These are phyloP conservation scores for Pontederia crassipes DNA, from an alignment of 176 grass and related monocot species.

Conservation along the genomic window DNA sequence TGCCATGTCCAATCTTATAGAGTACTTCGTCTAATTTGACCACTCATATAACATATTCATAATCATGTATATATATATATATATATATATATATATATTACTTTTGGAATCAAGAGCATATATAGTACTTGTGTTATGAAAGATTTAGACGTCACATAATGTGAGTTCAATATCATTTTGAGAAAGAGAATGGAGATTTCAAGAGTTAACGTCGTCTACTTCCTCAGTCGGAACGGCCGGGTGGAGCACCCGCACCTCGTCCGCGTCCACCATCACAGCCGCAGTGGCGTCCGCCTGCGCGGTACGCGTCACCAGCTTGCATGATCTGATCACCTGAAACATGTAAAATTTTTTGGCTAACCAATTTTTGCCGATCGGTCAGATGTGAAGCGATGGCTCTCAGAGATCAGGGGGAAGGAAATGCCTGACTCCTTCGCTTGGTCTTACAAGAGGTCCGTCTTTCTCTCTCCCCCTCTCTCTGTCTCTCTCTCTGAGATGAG, in stretches of 20 bases:
- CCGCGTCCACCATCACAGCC: constrained; percentile 38
- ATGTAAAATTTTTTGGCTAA: background rate
- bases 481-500: too few relatives aligned
- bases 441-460: constrained; percentile 48
- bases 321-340: background rate
- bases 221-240: constrained; percentile 45
- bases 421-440: constrained; percentile 49
- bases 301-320: constrained; percentile 11
- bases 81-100: too few relatives aligned
- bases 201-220: constrained; percentile 56
- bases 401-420: constrained; percentile 57
- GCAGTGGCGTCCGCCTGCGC: constrained; percentile 45
- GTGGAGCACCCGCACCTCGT: constrained; percentile 69
- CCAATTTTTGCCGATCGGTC: background rate
- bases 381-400: constrained; percentile 76
- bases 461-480: too few relatives aligned
- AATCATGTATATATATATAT: too few relatives aligned
- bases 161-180: background rate
- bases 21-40: too few relatives aligned
- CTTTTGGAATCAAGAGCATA: too few relatives aligned
- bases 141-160: too few relatives aligned
- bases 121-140: too few relatives aligned
- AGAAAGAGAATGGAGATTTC: constrained; percentile 30
- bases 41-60: too few relatives aligned
- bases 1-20: too few relatives aligned